Evolutionary conservation across 768 basidiomycete genomes (phyloP).

Genomic region (Boletus tylopilopsis): DNA sequence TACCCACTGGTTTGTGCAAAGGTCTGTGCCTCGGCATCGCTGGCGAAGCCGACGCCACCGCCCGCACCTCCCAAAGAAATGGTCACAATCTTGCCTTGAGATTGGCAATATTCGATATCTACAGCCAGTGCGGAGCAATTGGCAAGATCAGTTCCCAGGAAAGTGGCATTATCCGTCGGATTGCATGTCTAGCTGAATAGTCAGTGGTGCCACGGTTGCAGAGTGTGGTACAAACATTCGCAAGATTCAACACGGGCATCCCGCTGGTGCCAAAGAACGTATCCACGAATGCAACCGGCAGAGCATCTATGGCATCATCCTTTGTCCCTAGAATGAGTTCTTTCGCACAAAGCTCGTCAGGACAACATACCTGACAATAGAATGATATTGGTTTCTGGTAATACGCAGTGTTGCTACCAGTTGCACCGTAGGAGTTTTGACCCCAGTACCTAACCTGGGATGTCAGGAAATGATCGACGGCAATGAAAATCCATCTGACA

Average conservation of each 20-base stretch:
- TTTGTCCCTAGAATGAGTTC: conserved; percentile 22
- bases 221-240: conserved; percentile 44
- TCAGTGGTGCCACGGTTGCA: background rate
- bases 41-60: conserved; percentile 37
- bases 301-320: conserved; percentile 65
- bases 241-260: conserved; percentile 62
- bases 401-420: conserved; percentile 45
- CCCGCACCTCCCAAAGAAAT: conserved; percentile 43
- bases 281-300: conserved; percentile 67
- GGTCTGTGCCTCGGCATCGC: conserved; percentile 34
- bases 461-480: background rate
- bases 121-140: conserved; percentile 38
- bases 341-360: background rate
- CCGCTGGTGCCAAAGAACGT: conserved; percentile 63
- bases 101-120: conserved; percentile 43
- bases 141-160: conserved; percentile 40
- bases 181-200: conserved; percentile 38
- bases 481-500: conserved; percentile 36
- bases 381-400: conserved; percentile 60
- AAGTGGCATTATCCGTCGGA: conserved; percentile 35
- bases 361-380: conserved; percentile 53
- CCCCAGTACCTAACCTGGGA: conserved; percentile 58
- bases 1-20: conserved; percentile 27
- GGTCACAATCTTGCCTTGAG: conserved; percentile 45
- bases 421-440: conserved; percentile 70